phyloP scores from a whole-genome alignment of 179 eudicot species.

The Kewa caespitosa region DNA sequence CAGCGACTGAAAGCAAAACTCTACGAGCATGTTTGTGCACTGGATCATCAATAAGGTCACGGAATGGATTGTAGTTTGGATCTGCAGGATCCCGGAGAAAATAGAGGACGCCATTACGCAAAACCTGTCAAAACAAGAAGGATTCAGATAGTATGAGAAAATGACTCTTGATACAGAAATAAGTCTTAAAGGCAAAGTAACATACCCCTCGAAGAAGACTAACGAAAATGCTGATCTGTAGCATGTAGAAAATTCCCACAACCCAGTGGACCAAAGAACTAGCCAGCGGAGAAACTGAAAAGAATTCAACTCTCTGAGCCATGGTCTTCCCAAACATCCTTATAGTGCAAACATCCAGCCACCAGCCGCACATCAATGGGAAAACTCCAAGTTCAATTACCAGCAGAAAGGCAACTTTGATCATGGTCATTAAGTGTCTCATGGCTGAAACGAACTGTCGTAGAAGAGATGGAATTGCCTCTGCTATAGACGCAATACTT shows the following conservation, averaged over 20 bases:
- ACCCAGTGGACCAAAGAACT: constrained; percentile 96
- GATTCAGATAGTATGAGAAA: constrained; percentile 1
- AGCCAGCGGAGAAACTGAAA: constrained; percentile 80
- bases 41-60: constrained; percentile 97
- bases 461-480: constrained; percentile 83
- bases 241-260: constrained; percentile 94
- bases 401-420: constrained; percentile 93
- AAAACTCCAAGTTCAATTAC: constrained; percentile 97
- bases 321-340: constrained; percentile 92
- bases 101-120: constrained; percentile 91
- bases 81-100: constrained; percentile 98
- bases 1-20: constrained; percentile 89
- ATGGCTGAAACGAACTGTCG: constrained; percentile 89
- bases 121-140: constrained; percentile 47
- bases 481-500: constrained; percentile 78
- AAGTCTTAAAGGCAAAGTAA: constrained; percentile 19
- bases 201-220: constrained; percentile 99
- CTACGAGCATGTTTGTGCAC: constrained; percentile 98
- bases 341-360: constrained; percentile 94
- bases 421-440: constrained; percentile 92
- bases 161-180: background rate
- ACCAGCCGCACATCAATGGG: constrained; percentile 99
- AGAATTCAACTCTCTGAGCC: constrained; percentile 82
- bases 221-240: constrained; percentile 94
- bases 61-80: constrained; percentile 97